These are phyloP conservation scores for Podospora pseudocomata DNA, from an alignment of 495 filamentous ascomycete species.

Conservation along the genomic window DNA sequence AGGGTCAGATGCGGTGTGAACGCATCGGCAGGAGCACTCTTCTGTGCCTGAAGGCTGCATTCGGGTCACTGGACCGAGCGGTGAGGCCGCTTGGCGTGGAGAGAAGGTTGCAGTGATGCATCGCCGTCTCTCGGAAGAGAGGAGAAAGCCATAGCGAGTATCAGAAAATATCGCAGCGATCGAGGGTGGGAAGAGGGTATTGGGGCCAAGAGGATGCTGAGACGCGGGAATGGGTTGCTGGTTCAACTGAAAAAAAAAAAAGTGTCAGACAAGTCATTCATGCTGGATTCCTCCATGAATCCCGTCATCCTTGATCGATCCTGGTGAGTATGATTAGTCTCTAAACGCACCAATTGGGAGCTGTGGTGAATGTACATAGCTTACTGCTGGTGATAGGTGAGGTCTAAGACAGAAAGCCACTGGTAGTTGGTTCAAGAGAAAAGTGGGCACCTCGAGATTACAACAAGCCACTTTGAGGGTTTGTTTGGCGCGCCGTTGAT, in stretches of 20 bases:
- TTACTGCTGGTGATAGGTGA: neutral
- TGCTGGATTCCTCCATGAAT: neutral
- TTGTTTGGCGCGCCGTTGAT: neutral
- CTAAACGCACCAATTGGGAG: neutral
- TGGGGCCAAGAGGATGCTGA: neutral
- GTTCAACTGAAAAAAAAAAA: neutral
- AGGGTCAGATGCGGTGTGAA: neutral
- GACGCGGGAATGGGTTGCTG: neutral
- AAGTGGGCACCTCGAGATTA: constrained; percentile 1
- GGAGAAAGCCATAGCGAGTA: neutral
- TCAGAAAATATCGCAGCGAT: neutral
- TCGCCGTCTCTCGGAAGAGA: neutral
- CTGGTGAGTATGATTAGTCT: neutral
- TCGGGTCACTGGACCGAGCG: constrained; percentile 10
- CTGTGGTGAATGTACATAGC: neutral
- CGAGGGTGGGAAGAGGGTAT: neutral
- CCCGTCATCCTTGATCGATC: too few relatives aligned
- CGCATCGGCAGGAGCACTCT: neutral
- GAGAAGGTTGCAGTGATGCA: constrained; percentile 8
- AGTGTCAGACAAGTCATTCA: neutral
- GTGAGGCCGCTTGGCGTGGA: constrained; percentile 10
- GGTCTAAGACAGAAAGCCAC: neutral
- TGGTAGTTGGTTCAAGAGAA: neutral
- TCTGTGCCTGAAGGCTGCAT: constrained; percentile 16
- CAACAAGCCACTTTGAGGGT: neutral